phyloP scores from a whole-genome alignment of 306 rosid genomes.

The Lathyrus oleraceus region DNA sequence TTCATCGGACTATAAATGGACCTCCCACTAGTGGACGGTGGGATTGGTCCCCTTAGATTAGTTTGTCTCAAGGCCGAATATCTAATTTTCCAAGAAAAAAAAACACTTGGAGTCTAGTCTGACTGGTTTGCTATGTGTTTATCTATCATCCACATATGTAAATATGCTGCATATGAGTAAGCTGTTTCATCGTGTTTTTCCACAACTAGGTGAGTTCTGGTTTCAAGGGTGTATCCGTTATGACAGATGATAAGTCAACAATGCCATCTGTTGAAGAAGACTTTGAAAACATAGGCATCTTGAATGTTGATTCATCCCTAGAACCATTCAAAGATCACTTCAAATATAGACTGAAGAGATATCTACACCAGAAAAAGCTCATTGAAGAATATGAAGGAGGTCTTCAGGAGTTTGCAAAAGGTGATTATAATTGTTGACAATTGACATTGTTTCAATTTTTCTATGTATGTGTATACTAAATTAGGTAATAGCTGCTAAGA shows the following conservation, averaged over 20 bases:
- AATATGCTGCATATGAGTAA: slow-evolving; percentile 32
- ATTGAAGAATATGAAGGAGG: slow-evolving; percentile 76
- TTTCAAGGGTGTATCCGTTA: slow-evolving; percentile 50
- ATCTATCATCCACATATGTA: slow-evolving; percentile 1
- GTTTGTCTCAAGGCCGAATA: no score
- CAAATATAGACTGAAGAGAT: slow-evolving; percentile 62
- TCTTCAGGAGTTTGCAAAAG: slow-evolving; percentile 79
- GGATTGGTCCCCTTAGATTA: no score
- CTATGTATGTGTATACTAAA: slow-evolving; percentile 15
- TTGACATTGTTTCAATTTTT: slow-evolving; percentile 26
- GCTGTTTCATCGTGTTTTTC: slow-evolving; percentile 37
- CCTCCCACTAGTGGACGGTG: no score
- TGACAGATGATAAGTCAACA: slow-evolving; percentile 57
- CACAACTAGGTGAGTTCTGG: slow-evolving; percentile 50
- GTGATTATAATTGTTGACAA: slow-evolving; percentile 42
- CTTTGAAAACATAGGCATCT: slow-evolving; percentile 54
- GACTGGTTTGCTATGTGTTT: neutral
- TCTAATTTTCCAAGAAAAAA: no score
- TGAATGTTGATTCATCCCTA: slow-evolving; percentile 63
- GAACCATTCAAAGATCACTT: slow-evolving; percentile 69
- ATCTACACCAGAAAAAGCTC: slow-evolving; percentile 63
- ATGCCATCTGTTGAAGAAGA: slow-evolving; percentile 46
- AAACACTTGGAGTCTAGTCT: slow-evolving; percentile 15
- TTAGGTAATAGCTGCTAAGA: neutral
- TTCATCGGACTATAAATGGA: no score